phyloP scores from a whole-genome alignment of 192 early-diverging fungal genomes.

The Kickxella alabastrina region DNA sequence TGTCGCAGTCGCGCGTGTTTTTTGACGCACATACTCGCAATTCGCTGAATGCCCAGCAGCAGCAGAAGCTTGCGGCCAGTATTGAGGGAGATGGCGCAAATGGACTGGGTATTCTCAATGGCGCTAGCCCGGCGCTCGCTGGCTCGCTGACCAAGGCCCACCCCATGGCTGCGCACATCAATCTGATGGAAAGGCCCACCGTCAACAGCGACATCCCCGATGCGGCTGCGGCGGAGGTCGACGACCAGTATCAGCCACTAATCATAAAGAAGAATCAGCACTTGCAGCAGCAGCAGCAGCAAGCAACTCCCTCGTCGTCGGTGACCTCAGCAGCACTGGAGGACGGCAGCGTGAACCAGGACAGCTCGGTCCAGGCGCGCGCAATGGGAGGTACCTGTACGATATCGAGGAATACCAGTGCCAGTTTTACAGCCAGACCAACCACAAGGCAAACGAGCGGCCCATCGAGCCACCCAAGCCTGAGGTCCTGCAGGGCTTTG shows the following conservation, averaged over 20 bases:
- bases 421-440: constrained; percentile 14
- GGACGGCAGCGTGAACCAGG: too few relatives aligned
- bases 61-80: not conserved
- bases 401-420: constrained; percentile 39
- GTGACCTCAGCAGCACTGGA: too few relatives aligned
- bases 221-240: too few relatives aligned
- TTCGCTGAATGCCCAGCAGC: not conserved
- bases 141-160: too few relatives aligned
- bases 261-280: too few relatives aligned
- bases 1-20: constrained; percentile 34
- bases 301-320: too few relatives aligned
- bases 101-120: constrained; percentile 4
- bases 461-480: constrained; percentile 22
- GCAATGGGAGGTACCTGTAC: constrained; percentile 49
- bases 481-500: constrained; percentile 30
- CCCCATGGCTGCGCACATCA: too few relatives aligned
- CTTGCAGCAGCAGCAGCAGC: too few relatives aligned
- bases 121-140: not conserved
- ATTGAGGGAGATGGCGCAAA: constrained; percentile 3
- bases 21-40: constrained; percentile 5
- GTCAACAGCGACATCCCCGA: too few relatives aligned
- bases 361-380: constrained; percentile 34
- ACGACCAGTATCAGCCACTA: too few relatives aligned
- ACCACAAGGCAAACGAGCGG: constrained; percentile 1
- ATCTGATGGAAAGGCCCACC: too few relatives aligned